phyloP scores from a whole-genome alignment of 164 flowering plant genomes.

The Pachysandra terminalis region DNA sequence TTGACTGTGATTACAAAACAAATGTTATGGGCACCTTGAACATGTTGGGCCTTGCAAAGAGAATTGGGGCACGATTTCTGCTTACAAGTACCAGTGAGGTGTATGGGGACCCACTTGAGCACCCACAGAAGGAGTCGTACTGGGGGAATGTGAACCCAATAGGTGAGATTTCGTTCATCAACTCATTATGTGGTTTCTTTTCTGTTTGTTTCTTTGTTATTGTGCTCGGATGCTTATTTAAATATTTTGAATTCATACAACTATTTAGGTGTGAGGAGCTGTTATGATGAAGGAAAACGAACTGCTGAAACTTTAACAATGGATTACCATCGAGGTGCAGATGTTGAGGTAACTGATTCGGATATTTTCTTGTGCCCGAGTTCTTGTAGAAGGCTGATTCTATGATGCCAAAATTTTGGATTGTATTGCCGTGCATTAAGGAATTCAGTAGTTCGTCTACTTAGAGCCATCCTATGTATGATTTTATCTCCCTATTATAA shows the following conservation, averaged over 20 bases:
- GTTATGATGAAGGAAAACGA: conserved; percentile 94
- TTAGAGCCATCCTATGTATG: no score
- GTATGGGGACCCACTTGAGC: conserved; percentile 96
- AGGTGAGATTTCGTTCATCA: conserved; percentile 34
- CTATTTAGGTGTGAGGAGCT: conserved; percentile 76
- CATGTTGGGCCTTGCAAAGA: conserved; percentile 95
- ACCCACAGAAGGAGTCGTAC: conserved; percentile 92
- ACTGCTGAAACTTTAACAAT: conserved; percentile 88
- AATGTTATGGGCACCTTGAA: conserved; percentile 96
- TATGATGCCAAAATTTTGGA: background rate
- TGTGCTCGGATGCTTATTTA: background rate
- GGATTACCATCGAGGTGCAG: conserved; percentile 93
- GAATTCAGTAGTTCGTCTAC: background rate
- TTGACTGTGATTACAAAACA: conserved; percentile 74
- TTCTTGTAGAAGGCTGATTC: no score
- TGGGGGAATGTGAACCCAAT: conserved; percentile 99
- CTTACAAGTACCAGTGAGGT: conserved; percentile 95
- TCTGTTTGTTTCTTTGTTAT: conserved; percentile 1
- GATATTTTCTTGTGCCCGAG: conserved; percentile 4
- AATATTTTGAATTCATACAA: conserved; percentile 8
- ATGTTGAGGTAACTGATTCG: conserved; percentile 58
- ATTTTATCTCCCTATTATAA: no score
- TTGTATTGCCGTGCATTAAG: background rate
- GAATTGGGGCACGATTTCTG: conserved; percentile 87
- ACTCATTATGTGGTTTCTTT: background rate